Percentiles rank a stretch among this genome's conserved stretches.
These are phyloP conservation scores for Pulveroboletus sp. DNA, from an alignment of 768 basidiomycete species.

Conservation along the genomic window DNA sequence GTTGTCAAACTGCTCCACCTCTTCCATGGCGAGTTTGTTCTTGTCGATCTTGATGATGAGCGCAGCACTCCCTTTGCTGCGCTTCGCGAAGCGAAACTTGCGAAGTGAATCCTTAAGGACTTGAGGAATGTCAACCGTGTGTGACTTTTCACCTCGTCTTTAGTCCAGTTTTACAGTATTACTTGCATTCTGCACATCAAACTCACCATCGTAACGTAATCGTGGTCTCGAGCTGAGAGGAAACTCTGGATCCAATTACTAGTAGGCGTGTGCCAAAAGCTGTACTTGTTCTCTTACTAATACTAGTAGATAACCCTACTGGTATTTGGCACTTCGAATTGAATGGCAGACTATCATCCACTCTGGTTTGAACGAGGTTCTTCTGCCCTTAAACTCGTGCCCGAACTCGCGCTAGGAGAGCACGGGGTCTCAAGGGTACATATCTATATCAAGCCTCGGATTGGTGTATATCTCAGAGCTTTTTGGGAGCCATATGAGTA, in stretches of 20 bases:
- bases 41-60: slow-evolving; percentile 91
- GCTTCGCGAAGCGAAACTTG: slow-evolving; percentile 76
- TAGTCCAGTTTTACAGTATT: not conserved
- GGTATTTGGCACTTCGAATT: no score
- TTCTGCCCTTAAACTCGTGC: no score
- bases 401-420: no score
- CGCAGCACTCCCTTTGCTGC: slow-evolving; percentile 65
- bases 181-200: not conserved
- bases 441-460: no score
- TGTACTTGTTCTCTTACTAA: no score
- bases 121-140: slow-evolving; percentile 82
- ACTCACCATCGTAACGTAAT: slow-evolving; percentile 24
- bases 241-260: not conserved
- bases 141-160: slow-evolving; percentile 15
- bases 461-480: no score
- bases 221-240: not conserved
- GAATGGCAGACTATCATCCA: no score
- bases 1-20: slow-evolving; percentile 73
- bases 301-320: no score
- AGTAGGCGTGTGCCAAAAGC: no score
- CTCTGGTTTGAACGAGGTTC: no score
- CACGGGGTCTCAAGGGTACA: no score
- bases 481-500: no score
- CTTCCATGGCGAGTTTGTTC: slow-evolving; percentile 72
- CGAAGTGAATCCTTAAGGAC: slow-evolving; percentile 72